These are phyloP conservation scores for Carex cristatella DNA, from an alignment of 176 grass and related monocot genomes.

Conservation along the genomic window DNA sequence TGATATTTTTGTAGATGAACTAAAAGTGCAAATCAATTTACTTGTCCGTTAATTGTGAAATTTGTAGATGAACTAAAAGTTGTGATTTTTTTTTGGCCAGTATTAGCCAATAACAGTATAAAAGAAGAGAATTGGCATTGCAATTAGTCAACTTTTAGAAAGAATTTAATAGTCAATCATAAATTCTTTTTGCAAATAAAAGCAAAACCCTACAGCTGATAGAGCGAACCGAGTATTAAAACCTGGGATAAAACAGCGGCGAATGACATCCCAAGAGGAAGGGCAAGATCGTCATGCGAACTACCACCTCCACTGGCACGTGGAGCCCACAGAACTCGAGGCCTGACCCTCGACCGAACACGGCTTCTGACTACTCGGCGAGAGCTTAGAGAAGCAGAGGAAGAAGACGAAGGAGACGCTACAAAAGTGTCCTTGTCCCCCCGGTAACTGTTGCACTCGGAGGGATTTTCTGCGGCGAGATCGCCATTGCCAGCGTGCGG, in stretches of 20 bases:
- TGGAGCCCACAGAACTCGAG: slow-evolving; percentile 8
- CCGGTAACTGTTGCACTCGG: not conserved
- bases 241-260: slow-evolving; percentile 75
- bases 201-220: not conserved
- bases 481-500: not conserved
- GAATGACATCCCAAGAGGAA: slow-evolving; percentile 88
- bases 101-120: not conserved
- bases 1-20: not conserved
- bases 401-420: not conserved
- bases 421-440: not conserved
- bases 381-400: not conserved
- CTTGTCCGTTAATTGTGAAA: not conserved
- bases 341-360: not conserved
- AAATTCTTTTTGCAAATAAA: not conserved
- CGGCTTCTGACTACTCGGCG: not conserved
- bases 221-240: not conserved
- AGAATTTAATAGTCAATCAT: not conserved
- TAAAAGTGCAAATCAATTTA: not conserved
- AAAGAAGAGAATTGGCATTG: not conserved
- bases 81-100: not conserved
- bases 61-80: not conserved
- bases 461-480: slow-evolving; percentile 1
- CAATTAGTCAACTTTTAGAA: not conserved
- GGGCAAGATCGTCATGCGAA: slow-evolving; percentile 51
- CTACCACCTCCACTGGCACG: slow-evolving; percentile 3